These are phyloP conservation scores for Babesia caballi DNA, from an alignment of 169 alveolate species.

Conservation along the genomic window DNA sequence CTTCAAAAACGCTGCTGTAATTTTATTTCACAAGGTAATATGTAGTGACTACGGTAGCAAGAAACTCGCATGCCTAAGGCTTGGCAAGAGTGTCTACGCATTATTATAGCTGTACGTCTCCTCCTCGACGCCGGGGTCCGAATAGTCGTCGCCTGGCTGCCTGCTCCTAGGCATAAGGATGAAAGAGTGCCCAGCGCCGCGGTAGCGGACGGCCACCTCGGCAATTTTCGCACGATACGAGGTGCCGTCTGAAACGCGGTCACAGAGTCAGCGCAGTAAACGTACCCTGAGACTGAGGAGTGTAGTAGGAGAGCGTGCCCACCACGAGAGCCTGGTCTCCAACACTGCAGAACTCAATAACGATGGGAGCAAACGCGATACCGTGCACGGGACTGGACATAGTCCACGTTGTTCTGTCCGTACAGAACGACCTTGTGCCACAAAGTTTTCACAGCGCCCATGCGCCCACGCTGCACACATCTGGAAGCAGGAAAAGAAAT, in stretches of 20 bases:
- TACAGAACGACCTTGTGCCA: conserved; percentile 67
- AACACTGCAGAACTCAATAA: conserved; percentile 11
- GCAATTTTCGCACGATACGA: conserved; percentile 16
- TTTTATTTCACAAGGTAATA: neutral
- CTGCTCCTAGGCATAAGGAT: conserved; percentile 20
- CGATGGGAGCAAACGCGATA: neutral
- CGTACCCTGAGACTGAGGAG: conserved; percentile 14
- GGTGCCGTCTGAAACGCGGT: neutral
- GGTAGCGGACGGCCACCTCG: conserved; percentile 4
- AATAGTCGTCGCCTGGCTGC: conserved; percentile 28
- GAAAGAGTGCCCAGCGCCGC: conserved; percentile 30
- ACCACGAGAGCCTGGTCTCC: conserved; percentile 59
- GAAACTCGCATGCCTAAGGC: no score
- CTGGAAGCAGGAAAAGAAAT: neutral
- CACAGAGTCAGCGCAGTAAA: neutral
- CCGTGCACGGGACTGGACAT: conserved; percentile 46
- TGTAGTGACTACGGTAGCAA: neutral
- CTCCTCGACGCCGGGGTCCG: neutral
- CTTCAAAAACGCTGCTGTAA: conserved; percentile 17
- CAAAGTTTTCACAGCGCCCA: conserved; percentile 29
- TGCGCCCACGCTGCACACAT: conserved; percentile 34
- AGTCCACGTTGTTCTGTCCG: conserved; percentile 60
- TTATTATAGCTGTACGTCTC: neutral
- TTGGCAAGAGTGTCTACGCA: neutral
- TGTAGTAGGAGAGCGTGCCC: conserved; percentile 47